Evolutionary conservation across 441 rosid genomes (phyloP).

Genomic region (Capsella rubella): DNA sequence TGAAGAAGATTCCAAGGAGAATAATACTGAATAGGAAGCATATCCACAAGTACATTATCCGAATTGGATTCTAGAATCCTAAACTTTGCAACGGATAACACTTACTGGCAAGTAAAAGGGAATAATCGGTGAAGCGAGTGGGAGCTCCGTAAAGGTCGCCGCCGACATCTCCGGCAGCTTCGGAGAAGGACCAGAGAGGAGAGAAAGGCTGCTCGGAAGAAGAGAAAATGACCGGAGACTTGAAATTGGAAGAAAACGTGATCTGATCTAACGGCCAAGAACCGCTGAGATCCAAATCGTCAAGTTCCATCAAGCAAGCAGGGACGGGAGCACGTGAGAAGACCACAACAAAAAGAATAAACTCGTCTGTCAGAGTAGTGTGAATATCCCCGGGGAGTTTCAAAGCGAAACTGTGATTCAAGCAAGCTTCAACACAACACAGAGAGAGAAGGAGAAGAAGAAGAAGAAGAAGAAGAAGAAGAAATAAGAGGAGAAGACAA

Average conservation of each 20-base stretch:
- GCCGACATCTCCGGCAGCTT: conserved; percentile 38
- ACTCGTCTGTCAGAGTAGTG: background rate
- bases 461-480: background rate
- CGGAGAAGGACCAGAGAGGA: conserved; percentile 94
- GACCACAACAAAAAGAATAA: background rate
- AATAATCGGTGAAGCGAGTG: conserved; percentile 51
- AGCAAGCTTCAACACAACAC: too few species aligned
- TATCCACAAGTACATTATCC: conserved; percentile 29
- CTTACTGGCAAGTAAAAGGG: conserved; percentile 66
- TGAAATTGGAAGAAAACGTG: conserved; percentile 50
- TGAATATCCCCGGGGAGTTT: background rate
- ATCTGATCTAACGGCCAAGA: conserved; percentile 84
- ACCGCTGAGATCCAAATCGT: conserved; percentile 70
- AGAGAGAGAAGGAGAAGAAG: too few species aligned
- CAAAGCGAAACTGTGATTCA: too few species aligned
- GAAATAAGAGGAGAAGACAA: conserved; percentile 30
- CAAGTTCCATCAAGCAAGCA: conserved; percentile 52
- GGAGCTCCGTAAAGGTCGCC: conserved; percentile 40
- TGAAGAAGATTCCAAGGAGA: conserved; percentile 25
- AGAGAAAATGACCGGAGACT: conserved; percentile 63
- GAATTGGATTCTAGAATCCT: conserved; percentile 21
- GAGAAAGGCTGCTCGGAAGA: conserved; percentile 78
- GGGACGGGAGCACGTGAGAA: conserved; percentile 1
- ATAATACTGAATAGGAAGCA: conserved; percentile 2
- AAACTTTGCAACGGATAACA: background rate